A percentile compares a stretch with the other conserved stretches of the same genome.
phyloP scores from a whole-genome alignment of 1,139 yeast genomes.

The Saccharomyces hybrid region DNA sequence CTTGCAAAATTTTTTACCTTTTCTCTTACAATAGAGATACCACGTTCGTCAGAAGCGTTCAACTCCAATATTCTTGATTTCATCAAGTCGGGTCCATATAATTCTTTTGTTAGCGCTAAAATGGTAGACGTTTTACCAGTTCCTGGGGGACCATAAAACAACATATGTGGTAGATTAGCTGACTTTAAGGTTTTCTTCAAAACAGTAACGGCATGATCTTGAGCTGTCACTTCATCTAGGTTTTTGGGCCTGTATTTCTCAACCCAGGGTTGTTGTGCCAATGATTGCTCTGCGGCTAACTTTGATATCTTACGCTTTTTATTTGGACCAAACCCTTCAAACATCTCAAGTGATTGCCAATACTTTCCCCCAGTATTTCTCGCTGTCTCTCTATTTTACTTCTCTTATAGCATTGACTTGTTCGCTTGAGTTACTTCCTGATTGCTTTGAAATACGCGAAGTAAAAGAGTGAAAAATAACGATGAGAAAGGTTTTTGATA shows the following conservation, averaged over 20 bases:
- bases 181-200: constrained; percentile 69
- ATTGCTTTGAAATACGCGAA: not conserved
- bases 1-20: constrained; percentile 90
- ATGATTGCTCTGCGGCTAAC: constrained; percentile 19
- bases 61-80: constrained; percentile 79
- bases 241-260: constrained; percentile 53
- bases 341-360: constrained; percentile 8
- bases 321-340: constrained; percentile 19
- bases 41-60: constrained; percentile 95
- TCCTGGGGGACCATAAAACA: constrained; percentile 96
- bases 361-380: not conserved
- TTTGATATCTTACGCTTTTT: constrained; percentile 22
- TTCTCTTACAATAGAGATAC: constrained; percentile 86
- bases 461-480: not conserved
- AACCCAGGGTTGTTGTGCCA: constrained; percentile 29
- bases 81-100: constrained; percentile 66
- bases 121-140: constrained; percentile 95
- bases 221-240: constrained; percentile 83
- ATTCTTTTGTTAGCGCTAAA: constrained; percentile 75
- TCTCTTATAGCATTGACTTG: not conserved
- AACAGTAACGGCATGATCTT: constrained; percentile 84
- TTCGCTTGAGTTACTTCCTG: not conserved
- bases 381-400: not conserved
- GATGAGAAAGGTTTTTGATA: not conserved
- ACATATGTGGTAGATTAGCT: constrained; percentile 88